Evolutionary conservation across 2,329 filamentous ascomycete genomes (phyloP).

Genomic region (Ceratocystiopsis minuta): DNA sequence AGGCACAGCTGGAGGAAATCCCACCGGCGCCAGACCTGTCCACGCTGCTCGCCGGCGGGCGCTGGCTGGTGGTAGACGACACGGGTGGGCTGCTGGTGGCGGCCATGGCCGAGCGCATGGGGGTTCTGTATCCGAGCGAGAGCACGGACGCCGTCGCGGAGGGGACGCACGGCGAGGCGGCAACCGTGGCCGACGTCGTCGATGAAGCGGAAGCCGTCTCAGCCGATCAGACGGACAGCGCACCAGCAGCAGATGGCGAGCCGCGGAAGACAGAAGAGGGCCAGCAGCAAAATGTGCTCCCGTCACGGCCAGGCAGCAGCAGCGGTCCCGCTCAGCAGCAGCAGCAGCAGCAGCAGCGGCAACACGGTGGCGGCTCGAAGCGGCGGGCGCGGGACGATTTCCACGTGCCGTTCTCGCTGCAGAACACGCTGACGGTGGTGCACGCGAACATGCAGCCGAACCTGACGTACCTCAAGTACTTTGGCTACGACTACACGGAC

Average conservation of each 20-base stretch:
- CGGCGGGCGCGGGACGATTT: slow-evolving; percentile 24
- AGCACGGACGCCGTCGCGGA: slow-evolving; percentile 7
- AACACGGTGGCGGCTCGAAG: too few species aligned
- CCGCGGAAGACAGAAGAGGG: too few species aligned
- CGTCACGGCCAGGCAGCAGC: too few species aligned
- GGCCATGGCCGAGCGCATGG: slow-evolving; percentile 77
- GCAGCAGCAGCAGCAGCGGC: not conserved
- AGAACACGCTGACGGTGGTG: slow-evolving; percentile 64
- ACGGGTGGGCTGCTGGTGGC: slow-evolving; percentile 69
- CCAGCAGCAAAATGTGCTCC: not conserved
- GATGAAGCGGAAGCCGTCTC: too few species aligned
- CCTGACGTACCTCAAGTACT: slow-evolving; percentile 73
- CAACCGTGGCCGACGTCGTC: too few species aligned
- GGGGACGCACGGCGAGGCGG: too few species aligned
- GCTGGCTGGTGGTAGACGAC: slow-evolving; percentile 76
- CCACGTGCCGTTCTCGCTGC: slow-evolving; percentile 46
- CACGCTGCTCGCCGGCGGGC: slow-evolving; percentile 14
- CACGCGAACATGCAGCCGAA: slow-evolving; percentile 78
- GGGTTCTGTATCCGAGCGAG: slow-evolving; percentile 43
- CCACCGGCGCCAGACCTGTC: not conserved
- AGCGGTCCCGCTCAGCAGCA: not conserved
- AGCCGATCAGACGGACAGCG: too few species aligned
- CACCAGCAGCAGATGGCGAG: too few species aligned
- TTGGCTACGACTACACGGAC: slow-evolving; percentile 58
- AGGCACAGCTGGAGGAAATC: not conserved